Evolutionary conservation across 441 rosid species (phyloP).

Genomic region (Arabidopsis hybrid): DNA sequence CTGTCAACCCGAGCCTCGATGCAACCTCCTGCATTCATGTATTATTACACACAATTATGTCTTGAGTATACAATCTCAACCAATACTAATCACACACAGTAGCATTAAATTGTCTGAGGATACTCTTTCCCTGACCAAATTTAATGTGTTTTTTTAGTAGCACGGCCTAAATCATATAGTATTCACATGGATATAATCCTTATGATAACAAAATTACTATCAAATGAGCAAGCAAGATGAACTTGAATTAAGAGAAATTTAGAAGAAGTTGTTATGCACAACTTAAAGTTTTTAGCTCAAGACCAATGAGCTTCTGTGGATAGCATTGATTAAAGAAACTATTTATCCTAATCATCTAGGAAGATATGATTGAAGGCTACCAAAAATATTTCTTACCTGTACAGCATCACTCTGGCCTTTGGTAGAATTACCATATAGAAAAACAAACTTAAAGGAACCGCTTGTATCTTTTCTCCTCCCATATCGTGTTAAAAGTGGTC

Average conservation of each 20-base stretch:
- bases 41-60: conserved; percentile 16
- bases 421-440: conserved; percentile 86
- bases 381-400: conserved; percentile 63
- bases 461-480: conserved; percentile 69
- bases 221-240: conserved; percentile 22
- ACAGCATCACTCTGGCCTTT: conserved; percentile 70
- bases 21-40: conserved; percentile 71
- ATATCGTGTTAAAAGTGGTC: conserved; percentile 81
- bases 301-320: conserved; percentile 26
- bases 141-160: conserved; percentile 16
- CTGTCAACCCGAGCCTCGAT: conserved; percentile 75
- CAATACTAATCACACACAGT: conserved; percentile 26
- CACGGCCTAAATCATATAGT: conserved; percentile 15
- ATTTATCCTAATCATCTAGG: conserved; percentile 14
- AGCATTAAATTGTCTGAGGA: conserved; percentile 5
- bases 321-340: neutral
- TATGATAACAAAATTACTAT: conserved; percentile 19
- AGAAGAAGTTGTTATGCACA: conserved; percentile 20
- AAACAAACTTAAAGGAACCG: conserved; percentile 76
- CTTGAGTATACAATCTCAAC: conserved; percentile 32
- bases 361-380: conserved; percentile 19
- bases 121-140: conserved; percentile 5
- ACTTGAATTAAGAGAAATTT: conserved; percentile 18
- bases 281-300: conserved; percentile 29
- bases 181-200: conserved; percentile 13